Conservation (phyloP, 768 basidiomycete species). For the Mycena olivaceomarginata region DNA sequence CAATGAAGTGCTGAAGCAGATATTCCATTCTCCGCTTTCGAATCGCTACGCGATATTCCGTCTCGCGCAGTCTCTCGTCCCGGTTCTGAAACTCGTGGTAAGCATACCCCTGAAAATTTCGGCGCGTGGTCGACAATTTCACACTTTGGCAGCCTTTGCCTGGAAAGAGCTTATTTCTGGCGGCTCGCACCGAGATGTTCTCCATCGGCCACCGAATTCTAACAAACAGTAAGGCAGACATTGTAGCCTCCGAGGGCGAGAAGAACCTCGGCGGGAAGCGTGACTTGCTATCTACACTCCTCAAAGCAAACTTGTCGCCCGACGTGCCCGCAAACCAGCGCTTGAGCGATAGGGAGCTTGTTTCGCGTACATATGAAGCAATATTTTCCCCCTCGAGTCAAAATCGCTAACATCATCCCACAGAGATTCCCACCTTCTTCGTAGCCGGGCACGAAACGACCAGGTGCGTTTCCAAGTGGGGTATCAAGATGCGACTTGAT, state of each 20-base stretch:
- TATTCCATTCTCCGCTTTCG: constrained; percentile 19
- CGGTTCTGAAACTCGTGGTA: constrained; percentile 23
- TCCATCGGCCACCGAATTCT: constrained; percentile 3
- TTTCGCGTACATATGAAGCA: too few species aligned
- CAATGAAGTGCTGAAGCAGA: constrained; percentile 1
- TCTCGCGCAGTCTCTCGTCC: background rate
- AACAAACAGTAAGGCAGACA: background rate
- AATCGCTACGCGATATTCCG: background rate
- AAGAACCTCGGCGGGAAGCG: background rate
- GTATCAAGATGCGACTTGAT: background rate
- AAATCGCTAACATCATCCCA: too few species aligned
- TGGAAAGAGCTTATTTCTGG: background rate
- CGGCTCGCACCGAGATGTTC: background rate
- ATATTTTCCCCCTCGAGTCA: too few species aligned
- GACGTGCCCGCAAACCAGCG: background rate
- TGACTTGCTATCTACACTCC: constrained; percentile 1
- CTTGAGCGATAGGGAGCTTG: constrained; percentile 4
- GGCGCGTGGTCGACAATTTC: background rate
- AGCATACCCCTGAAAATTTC: background rate
- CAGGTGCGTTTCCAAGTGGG: constrained; percentile 35
- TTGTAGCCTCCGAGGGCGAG: background rate
- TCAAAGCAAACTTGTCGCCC: background rate
- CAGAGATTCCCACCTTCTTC: constrained; percentile 66
- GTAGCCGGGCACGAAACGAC: constrained; percentile 67
- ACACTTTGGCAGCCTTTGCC: background rate